A percentile compares a stretch with the other conserved stretches of the same genome.
Evolutionary conservation across 768 basidiomycete species (phyloP).

Genomic region (Russula griseocarnosa): DNA sequence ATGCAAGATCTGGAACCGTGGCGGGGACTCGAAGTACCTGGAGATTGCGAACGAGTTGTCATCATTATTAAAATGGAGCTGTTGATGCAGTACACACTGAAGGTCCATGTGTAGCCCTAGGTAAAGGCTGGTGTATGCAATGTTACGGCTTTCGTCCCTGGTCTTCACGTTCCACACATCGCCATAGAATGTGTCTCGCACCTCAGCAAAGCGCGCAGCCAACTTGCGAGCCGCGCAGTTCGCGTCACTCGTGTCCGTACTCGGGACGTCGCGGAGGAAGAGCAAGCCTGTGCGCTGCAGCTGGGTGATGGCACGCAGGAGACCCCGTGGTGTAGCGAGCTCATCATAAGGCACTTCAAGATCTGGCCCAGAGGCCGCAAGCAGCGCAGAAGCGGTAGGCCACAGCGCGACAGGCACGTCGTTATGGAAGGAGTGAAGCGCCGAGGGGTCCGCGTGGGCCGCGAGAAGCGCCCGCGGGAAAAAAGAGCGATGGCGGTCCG

Average conservation of each 20-base stretch:
- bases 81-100: conserved; percentile 48
- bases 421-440: conserved; percentile 44
- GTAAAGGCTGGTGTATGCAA: conserved; percentile 90
- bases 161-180: conserved; percentile 84
- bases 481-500: conserved; percentile 55
- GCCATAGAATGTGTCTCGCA: conserved; percentile 89
- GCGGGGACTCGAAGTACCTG: conserved; percentile 89
- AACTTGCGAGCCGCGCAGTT: conserved; percentile 66
- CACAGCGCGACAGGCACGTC: conserved; percentile 44
- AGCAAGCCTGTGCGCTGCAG: conserved; percentile 69
- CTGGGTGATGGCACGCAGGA: conserved; percentile 62
- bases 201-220: conserved; percentile 64
- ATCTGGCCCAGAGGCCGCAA: conserved; percentile 37
- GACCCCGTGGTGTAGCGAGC: conserved; percentile 43
- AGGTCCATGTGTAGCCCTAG: conserved; percentile 92
- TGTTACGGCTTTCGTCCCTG: conserved; percentile 69
- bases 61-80: neutral
- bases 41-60: neutral
- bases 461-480: conserved; percentile 49
- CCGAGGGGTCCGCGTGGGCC: conserved; percentile 41
- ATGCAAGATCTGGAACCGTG: conserved; percentile 89
- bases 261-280: conserved; percentile 69
- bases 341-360: conserved; percentile 56
- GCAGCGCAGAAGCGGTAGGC: conserved; percentile 36
- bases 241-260: conserved; percentile 51